Base-by-base conservation (phyloP, 768 basidiomycete genomes). In the Mycena pura region DNA sequence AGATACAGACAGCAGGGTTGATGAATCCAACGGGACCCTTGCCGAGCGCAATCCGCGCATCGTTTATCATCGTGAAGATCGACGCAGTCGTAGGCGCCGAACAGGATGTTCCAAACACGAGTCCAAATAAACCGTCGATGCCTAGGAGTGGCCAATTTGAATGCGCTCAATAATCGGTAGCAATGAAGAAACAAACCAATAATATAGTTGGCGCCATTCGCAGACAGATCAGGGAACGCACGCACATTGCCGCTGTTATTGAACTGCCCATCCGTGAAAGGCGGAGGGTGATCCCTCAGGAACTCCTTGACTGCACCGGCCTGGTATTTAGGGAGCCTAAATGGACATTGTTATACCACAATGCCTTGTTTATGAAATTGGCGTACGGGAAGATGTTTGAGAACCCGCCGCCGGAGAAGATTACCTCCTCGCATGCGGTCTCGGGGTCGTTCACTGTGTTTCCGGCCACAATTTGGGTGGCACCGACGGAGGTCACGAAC, bases 341-440 rank as follows among this genome's bases (percentile, higher is more conserved):
- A 49, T 32, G 46, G n/a, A n/a, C n/a, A n/a, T n/a, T n/a, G n/a
- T n/a, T n/a, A n/a, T n/a, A n/a, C n/a, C n/a, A n/a, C n/a, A n/a
- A n/a, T n/a, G n/a, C n/a, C n/a, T n/a, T n/a, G n/a, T n/a, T n/a
- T n/a, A n/a, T n/a, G n/a, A n/a, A n/a, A n/a, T n/a, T n/a, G n/a
- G n/a, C n/a, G n/a, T n/a, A n/a, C 77, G 76, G 65, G 67, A 78
- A 79, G 22, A 77, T 76, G 49, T 78, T 78, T 3, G 76, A 81
- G 67, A 86, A 86, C 46, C 84, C 85, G 44, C 84, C 85, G 21
- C 84, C 76, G 13, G 83, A 81, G 62, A 78, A 77, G 24, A 84
- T 84, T 5, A 77, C 73, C 62, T 76, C 65, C 59, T 80, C 74
- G 53, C 82, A 84, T 0, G 83, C 83, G 21, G 69, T 69, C 69